phyloP scores from a whole-genome alignment of 768 basidiomycete genomes.

The Candolleomyces eurysporus region DNA sequence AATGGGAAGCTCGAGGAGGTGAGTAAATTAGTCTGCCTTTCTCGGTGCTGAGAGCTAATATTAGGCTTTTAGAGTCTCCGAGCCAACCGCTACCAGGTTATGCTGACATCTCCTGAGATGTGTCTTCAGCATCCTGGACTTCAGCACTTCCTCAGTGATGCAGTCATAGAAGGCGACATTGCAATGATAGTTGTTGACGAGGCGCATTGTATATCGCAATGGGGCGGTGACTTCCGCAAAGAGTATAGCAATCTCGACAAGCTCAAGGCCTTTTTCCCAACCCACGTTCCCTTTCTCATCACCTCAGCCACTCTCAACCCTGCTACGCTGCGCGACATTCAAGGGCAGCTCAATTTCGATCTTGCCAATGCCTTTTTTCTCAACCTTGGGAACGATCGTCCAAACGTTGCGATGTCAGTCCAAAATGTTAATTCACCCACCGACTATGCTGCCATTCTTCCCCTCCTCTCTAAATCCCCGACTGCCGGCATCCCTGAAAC shows the following conservation, averaged over 20 bases:
- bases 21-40: conserved; percentile 9
- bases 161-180: conserved; percentile 20
- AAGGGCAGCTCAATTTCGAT: conserved; percentile 20
- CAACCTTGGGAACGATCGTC: conserved; percentile 36
- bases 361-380: conserved; percentile 22
- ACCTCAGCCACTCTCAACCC: conserved; percentile 35
- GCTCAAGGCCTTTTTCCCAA: conserved; percentile 27
- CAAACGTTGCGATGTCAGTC: conserved; percentile 29
- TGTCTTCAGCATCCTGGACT: conserved; percentile 30
- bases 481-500: not conserved
- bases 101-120: conserved; percentile 41
- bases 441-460: conserved; percentile 21
- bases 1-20: conserved; percentile 25
- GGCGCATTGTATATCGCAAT: conserved; percentile 29
- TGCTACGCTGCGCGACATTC: conserved; percentile 22
- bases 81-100: conserved; percentile 17
- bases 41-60: not conserved
- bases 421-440: conserved; percentile 18
- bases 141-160: conserved; percentile 17
- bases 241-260: conserved; percentile 24
- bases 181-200: conserved; percentile 33
- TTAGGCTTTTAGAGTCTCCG: conserved; percentile 21
- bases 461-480: conserved; percentile 7
- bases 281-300: conserved; percentile 25
- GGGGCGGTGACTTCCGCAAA: conserved; percentile 29